Conservation (phyloP, 1,284 basidiomycete genomes). For the Boletus semigastroideus region DNA sequence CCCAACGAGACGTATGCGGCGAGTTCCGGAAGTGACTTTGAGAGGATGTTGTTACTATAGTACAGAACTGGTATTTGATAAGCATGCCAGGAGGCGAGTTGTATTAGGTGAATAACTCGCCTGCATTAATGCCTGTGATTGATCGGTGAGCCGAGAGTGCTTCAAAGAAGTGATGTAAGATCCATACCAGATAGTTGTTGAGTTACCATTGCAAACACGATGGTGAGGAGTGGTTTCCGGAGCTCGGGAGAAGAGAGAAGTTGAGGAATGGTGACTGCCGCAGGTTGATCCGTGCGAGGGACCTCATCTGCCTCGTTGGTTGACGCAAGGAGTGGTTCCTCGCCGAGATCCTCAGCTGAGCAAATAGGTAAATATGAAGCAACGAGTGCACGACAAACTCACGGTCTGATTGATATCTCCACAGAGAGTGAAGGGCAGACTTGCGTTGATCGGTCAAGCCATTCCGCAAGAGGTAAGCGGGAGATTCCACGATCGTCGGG, state of each 20-base stretch:
- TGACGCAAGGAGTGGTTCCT: conserved; percentile 50
- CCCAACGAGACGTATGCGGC: conserved; percentile 79
- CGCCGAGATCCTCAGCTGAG: conserved; percentile 27
- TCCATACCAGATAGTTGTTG: conserved; percentile 75
- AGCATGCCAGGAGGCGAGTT: neutral
- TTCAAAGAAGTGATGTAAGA: neutral
- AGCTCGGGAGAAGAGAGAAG: conserved; percentile 58
- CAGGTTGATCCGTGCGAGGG: conserved; percentile 17
- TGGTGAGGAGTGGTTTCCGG: conserved; percentile 65
- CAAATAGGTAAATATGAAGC: neutral
- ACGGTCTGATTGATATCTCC: conserved; percentile 41
- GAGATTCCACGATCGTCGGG: conserved; percentile 61
- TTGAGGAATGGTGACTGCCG: conserved; percentile 51
- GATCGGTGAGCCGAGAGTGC: conserved; percentile 6
- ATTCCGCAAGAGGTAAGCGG: conserved; percentile 57
- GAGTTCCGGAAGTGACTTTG: conserved; percentile 70
- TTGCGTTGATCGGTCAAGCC: conserved; percentile 53
- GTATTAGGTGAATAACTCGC: conserved; percentile 25
- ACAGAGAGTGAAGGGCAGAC: conserved; percentile 48
- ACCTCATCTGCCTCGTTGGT: conserved; percentile 26
- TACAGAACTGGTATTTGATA: conserved; percentile 69
- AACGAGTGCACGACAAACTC: conserved; percentile 3
- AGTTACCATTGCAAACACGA: conserved; percentile 71
- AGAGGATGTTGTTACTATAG: conserved; percentile 86
- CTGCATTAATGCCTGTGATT: conserved; percentile 52